Base-by-base conservation (phyloP, 352 stramenopile genomes). In the Pelagophyceae sp. region DNA sequence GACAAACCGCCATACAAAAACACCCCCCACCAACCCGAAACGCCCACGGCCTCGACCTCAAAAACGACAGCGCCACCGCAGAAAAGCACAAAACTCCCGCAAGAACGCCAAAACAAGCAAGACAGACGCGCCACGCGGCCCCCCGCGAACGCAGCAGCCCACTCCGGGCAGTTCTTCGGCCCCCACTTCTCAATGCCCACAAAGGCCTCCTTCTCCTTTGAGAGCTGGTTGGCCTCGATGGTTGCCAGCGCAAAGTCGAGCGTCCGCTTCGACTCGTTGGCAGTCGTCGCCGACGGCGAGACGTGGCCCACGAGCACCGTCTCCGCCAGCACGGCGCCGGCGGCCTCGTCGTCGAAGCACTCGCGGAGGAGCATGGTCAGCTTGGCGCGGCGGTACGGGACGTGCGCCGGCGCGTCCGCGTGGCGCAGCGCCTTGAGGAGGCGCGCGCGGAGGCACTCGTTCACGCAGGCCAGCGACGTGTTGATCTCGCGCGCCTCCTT, bases 401-500 rank as follows among this genome's bases (percentile, higher is more conserved):
- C 63, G 71, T 83, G 80, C 77, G 94, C 92, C 35, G 79, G 76
- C 1, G 64, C 50, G 20, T 60, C 60, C 25, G 64, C 69, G 15
- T 15, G 2, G 15, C 15, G 15, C 11, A 87, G 67, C 0, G 82
- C 80, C 29, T 80, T 82, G 33, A 77, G 77, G 2, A 83, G 50
- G 35, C 92, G 85, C 23, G 78, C 78, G 6, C 77, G 76, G 29
- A 92, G 89, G 58, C 91, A 86, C 72, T 92, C 88, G 20, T 86
- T 87, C 0, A 92, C 79, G 35, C 81, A 77, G 37, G 79, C 85
- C 15, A 92, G 77, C 33, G 80, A 88, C 70, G 94, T 93, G 85
- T 97, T 96, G 84, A 97, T 96, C 78, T 94, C 94, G 72, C 95
- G 89, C 51, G 92, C 91, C 77, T 97, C 92, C 75, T 96, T 95